Evolutionary conservation across 2,329 filamentous ascomycete genomes (phyloP), one percentile per base, ranked within the genome.

Genomic region (Catunica adiposa): DNA sequence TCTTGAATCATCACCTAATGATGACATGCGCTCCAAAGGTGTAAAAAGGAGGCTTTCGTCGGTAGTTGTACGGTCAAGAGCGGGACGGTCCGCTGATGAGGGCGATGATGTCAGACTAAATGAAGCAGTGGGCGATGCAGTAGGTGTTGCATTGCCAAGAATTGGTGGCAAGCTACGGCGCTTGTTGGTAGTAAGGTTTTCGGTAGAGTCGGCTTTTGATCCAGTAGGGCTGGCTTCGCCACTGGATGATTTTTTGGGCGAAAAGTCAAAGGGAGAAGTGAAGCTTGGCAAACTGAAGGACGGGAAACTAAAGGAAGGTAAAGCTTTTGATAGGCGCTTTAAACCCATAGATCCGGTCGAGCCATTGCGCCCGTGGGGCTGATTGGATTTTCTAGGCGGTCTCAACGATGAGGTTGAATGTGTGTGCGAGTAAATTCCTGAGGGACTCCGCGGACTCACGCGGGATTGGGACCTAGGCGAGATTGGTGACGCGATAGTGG

Each of bases 41-140:
- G 86, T 80, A 62, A 84, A 84, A 15, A 92, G 74, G 59, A 94
- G 69, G 3, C 86, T 92, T 58, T 89, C 83, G 65, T 94, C 85
- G 17, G 54, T 56, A 17, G 31, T 25, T 9, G 25, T 31, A 11
- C 26, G 20, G 14, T 51, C 11, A 3, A 51, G 47, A n/a, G 31
- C 23, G 9, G 34, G 37, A 15, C 22, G 22, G 34, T 51, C 54
- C n/a, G 29, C 26, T 15, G 26, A 29, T 26, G n/a, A 20, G 20
- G 53, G 34, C 8, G 51, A 44, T 25, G 51, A 14, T 15, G 51
- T 53, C 31, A 44, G 15, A 23, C 34, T 42, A 9, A 29, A 29
- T 44, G 37, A 31, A 9, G 25, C 25, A 31, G 26, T n/a, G 8
- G 7, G 15, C 29, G 37, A 31, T 20, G 25, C 25, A 31, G 26